phyloP scores from a whole-genome alignment of 2,329 filamentous ascomycete species.

The Colletotrichum eremochloae region DNA sequence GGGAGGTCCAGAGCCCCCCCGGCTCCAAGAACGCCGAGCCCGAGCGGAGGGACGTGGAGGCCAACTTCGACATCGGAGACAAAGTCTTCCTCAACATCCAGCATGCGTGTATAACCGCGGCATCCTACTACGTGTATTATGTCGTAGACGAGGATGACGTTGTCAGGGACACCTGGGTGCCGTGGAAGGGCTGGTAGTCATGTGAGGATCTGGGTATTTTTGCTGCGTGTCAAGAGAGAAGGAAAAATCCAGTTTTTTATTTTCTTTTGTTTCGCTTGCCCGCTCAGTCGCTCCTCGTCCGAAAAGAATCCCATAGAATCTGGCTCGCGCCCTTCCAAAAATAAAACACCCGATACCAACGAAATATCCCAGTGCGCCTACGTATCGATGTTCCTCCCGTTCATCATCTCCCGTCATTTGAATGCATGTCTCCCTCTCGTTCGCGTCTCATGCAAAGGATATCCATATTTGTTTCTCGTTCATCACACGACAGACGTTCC shows the following conservation, averaged over 20 bases:
- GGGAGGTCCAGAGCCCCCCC: conserved; percentile 8
- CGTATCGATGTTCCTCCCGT: too few relatives aligned
- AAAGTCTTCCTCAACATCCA: conserved; percentile 50
- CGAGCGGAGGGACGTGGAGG: conserved; percentile 43
- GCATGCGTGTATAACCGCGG: conserved; percentile 55
- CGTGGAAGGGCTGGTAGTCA: conserved; percentile 55
- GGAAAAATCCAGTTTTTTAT: not conserved
- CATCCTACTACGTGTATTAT: conserved; percentile 53
- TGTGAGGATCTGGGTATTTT: not conserved
- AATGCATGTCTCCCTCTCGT: not conserved
- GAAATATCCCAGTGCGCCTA: too few relatives aligned
- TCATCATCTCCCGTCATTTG: not conserved
- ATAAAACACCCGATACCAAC: not conserved
- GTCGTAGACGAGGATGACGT: conserved; percentile 53
- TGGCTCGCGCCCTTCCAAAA: not conserved
- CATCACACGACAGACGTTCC: conserved; percentile 61
- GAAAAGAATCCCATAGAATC: not conserved
- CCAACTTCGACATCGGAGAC: conserved; percentile 52
- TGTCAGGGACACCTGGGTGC: conserved; percentile 52
- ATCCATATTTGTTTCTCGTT: conserved; percentile 62
- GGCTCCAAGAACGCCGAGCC: conserved; percentile 38
- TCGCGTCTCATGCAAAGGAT: conserved; percentile 57
- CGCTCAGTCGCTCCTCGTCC: not conserved
- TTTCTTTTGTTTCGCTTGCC: not conserved
- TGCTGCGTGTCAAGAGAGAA: not conserved